These are phyloP conservation scores for Penicillium goetzii DNA, from an alignment of 495 filamentous ascomycete genomes.

Conservation along the genomic window DNA sequence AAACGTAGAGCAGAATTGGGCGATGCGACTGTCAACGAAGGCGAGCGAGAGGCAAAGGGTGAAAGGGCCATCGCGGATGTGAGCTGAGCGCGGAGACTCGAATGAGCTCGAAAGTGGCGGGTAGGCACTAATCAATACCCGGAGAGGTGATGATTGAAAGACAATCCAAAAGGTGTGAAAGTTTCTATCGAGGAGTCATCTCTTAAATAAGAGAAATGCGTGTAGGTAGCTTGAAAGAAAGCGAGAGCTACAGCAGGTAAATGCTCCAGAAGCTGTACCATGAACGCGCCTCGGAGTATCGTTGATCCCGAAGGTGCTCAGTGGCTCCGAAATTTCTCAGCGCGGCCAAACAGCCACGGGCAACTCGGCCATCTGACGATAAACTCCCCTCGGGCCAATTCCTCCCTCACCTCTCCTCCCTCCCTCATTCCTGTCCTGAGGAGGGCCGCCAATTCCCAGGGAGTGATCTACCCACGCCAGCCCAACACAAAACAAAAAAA, in stretches of 20 bases:
- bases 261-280: not conserved
- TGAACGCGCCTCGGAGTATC: conserved; percentile 36
- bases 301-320: conserved; percentile 34
- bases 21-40: conserved; percentile 37
- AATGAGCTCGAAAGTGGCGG: not conserved
- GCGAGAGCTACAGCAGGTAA: not conserved
- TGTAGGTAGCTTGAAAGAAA: conserved; percentile 2
- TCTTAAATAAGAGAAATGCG: not conserved
- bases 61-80: conserved; percentile 46
- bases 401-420: not conserved
- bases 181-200: not conserved
- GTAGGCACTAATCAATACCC: not conserved
- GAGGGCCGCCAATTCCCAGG: not conserved
- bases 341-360: conserved; percentile 15
- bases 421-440: not conserved
- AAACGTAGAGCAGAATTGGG: conserved; percentile 41
- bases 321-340: conserved; percentile 39
- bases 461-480: not conserved
- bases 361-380: conserved; percentile 12
- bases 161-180: not conserved
- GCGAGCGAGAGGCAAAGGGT: conserved; percentile 43
- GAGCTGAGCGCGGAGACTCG: conserved; percentile 4
- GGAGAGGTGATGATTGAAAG: not conserved
- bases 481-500: not conserved
- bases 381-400: not conserved